Evolutionary conservation across 2,329 filamentous ascomycete genomes (phyloP), one percentile per base, ranked within the genome.

Genomic region (Colletotrichum tanaceti): DNA sequence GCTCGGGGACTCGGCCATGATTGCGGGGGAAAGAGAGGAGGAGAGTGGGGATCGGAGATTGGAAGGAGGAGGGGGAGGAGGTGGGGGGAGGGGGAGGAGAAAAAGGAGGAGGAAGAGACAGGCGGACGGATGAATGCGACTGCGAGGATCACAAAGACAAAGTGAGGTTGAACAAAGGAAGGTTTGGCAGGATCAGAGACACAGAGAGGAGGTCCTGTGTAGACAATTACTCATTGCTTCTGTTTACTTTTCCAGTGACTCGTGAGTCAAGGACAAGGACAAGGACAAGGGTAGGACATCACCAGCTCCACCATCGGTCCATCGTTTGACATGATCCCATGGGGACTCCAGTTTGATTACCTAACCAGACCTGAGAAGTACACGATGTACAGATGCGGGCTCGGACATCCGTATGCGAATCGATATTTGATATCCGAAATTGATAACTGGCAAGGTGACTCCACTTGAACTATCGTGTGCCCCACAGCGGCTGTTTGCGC

Each of bases 1-100:
- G 64, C 53, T 72, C 57, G 66, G 64, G 35, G 74, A 67, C 52
- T 77, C 74, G 50, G 70, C 65, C 76, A 77, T 77, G 64, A 35
- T 44, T 22, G 47, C 41, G 41, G 20, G 28, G 35, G 20, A 10
- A 24, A 38, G 55, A 14, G 39, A 11, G 14, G 39, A 14, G 55
- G 43, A n/a, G 32, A 53, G 50, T 20, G 20, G 44, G 38, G 32
- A 22, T 18, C 24, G 50, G 32, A 38, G 13, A 28, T 22, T 54
- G 18, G 22, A 22, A 47, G 44, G 2, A 24, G 46, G 20, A 11
- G 20, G 44, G 14, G 44, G 44, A 5, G 20, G 44, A 47, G 44
- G 44, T n/a, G n/a, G n/a, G n/a, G n/a, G n/a, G n/a, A n/a, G n/a
- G n/a, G 7, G 44, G 13, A 49, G 20, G 13, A 16, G 13, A 13